Base-by-base conservation (phyloP, 805 yeast genomes). In the Cyberlindnera suaveolens region DNA sequence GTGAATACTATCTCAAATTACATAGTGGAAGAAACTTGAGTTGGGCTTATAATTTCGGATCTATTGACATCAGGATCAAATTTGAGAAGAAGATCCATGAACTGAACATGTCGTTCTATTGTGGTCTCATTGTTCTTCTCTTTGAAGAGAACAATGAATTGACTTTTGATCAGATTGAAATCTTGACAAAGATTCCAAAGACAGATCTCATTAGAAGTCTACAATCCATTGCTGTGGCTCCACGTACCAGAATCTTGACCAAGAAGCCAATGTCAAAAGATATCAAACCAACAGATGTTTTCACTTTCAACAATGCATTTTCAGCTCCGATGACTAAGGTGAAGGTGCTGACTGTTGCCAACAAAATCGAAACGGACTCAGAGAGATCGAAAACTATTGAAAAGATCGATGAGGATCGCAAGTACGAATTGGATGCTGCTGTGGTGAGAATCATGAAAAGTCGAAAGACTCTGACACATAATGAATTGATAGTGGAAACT, bases 381-480 rank as follows among this genome's bases (percentile, higher is more conserved):
- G 60, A 52, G 42, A 44, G 57, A 41, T 44, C 37, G 6, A 72
- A 71, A 41, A 82, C 85, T 0, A 64, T 80, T 58, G 71, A 71
- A n/a, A 64, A 69, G 31, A 68, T 87, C 27, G 72, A 73, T 33
- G 82, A 76, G 51, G 78, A 87, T 5, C 70, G 96, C 44, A 71
- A 77, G 45, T 71, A 72, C 43, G 85, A 82, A 54, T 68, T 84
- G 3, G 93, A 86, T 57, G 96, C 96, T 1, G 93, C 95, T 0
- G 75, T 89, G 43, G 95, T 89, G 5, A 71, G 96, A 40, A 78
- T 82, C n/a, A 81, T 89, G 91, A 89, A 89, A 64, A 73, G 86
- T 1, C 67, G 89, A 30, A 82, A 79, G 51, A 63, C 70, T 1
- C 52, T 82, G 42, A 67, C 61, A 20, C 91, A 85, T 57, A 79